Percentiles rank a stretch among this genome's conserved stretches.
Conservation (phyloP, 768 basidiomycete genomes). For the Fomitopsis pulvina region DNA sequence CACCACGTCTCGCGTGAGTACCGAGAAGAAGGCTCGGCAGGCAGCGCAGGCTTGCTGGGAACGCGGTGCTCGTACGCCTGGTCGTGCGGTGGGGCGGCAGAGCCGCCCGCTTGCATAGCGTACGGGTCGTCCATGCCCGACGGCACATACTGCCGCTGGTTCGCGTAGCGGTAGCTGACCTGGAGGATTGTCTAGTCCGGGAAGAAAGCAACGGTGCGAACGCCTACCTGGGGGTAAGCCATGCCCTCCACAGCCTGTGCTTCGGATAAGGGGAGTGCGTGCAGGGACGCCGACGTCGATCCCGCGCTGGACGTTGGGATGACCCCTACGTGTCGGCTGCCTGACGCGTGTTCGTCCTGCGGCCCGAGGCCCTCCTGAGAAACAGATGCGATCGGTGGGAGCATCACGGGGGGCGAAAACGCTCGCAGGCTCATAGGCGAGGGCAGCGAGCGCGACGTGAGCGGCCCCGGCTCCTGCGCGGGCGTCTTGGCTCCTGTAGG, state of each 20-base stretch:
- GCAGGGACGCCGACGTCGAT: not conserved
- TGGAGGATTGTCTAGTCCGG: too few species aligned
- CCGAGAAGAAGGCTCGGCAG: slow-evolving; percentile 51
- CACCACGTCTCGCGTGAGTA: slow-evolving; percentile 76
- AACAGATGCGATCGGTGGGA: not conserved
- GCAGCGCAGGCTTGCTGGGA: slow-evolving; percentile 9
- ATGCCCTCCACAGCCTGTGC: not conserved
- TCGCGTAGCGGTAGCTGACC: not conserved
- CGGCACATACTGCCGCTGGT: not conserved
- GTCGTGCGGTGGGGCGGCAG: not conserved
- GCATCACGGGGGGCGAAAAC: not conserved
- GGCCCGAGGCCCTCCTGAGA: not conserved
- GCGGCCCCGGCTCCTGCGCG: not conserved
- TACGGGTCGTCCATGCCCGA: not conserved
- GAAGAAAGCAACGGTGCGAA: not conserved
- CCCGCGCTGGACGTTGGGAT: not conserved
- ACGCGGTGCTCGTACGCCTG: not conserved
- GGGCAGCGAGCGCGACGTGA: not conserved
- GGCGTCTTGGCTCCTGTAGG: not conserved
- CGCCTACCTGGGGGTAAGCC: not conserved
- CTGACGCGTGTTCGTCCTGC: not conserved
- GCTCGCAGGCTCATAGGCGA: not conserved
- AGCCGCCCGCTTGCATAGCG: not conserved
- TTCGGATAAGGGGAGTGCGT: not conserved
- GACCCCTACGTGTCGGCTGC: not conserved